Percentiles rank a stretch among this genome's conserved stretches.
These are phyloP conservation scores for Acacia pycnantha DNA, from an alignment of 331 rosid species.

Conservation along the genomic window DNA sequence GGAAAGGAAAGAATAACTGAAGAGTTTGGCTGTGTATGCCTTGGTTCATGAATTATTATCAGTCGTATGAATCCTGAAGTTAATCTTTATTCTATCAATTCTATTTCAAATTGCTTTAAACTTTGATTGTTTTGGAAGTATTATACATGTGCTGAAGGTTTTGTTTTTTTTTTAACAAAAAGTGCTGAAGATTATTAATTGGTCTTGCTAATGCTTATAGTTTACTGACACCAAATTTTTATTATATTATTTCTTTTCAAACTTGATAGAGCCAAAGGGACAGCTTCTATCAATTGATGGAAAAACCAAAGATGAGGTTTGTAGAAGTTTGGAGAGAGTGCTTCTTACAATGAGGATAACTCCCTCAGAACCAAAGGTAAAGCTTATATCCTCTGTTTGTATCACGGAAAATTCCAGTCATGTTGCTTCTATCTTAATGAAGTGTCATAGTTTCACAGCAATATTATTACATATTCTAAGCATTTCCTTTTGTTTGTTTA, in stretches of 20 bases:
- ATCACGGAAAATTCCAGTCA: background rate
- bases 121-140: background rate
- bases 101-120: background rate
- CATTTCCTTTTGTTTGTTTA: background rate
- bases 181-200: background rate
- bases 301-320: conserved; percentile 68
- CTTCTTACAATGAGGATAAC: conserved; percentile 68
- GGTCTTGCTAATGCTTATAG: background rate
- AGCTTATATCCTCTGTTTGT: conserved; percentile 7
- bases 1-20: background rate
- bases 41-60: background rate
- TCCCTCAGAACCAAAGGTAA: conserved; percentile 70
- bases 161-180: background rate
- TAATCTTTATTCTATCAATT: background rate
- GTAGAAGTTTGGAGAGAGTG: conserved; percentile 69
- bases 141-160: background rate
- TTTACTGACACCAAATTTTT: background rate
- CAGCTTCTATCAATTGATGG: conserved; percentile 73
- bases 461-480: background rate
- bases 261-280: conserved; percentile 66
- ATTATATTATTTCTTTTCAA: background rate
- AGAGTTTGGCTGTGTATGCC: background rate
- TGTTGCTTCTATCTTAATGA: background rate
- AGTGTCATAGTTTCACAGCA: background rate
- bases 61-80: background rate